A percentile compares a stretch with the other conserved stretches of the same genome.
Conservation (phyloP, 2,329 filamentous ascomycete species). For the Bretziella fagacearum region DNA sequence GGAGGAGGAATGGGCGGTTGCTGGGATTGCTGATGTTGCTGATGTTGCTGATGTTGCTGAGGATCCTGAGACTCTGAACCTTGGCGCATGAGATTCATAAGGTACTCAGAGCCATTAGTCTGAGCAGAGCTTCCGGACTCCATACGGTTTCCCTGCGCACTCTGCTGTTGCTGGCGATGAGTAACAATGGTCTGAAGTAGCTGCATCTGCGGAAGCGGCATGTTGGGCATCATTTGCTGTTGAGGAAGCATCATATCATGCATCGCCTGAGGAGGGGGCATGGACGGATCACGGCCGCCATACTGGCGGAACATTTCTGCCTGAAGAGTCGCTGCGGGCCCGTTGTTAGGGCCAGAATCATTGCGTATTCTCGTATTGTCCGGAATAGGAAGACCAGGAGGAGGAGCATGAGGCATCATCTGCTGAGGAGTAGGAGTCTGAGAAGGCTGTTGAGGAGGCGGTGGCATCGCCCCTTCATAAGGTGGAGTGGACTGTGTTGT, state of each 20-base stretch:
- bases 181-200: constrained; percentile 43
- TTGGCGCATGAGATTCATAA: constrained; percentile 62
- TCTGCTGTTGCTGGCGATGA: constrained; percentile 21
- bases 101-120: constrained; percentile 61
- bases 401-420: constrained; percentile 26
- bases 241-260: constrained; percentile 38
- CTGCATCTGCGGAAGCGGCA: constrained; percentile 35
- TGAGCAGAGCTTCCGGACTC: constrained; percentile 21
- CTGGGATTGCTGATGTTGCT: constrained; percentile 34
- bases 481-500: constrained; percentile 31
- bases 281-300: constrained; percentile 22
- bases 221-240: constrained; percentile 26
- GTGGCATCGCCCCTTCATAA: constrained; percentile 23
- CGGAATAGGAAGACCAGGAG: constrained; percentile 16
- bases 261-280: constrained; percentile 18
- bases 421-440: constrained; percentile 18
- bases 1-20: constrained; percentile 23
- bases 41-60: constrained; percentile 31
- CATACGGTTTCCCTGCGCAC: constrained; percentile 10
- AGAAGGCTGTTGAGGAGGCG: constrained; percentile 2
- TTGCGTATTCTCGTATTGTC: constrained; percentile 7
- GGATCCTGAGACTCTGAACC: constrained; percentile 35
- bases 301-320: constrained; percentile 13
- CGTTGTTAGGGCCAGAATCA: constrained; percentile 5
- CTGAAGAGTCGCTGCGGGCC: constrained; percentile 5